Evolutionary conservation across 371 early-diverging fungal genomes (phyloP).

Genomic region (Chytridiales sp.): DNA sequence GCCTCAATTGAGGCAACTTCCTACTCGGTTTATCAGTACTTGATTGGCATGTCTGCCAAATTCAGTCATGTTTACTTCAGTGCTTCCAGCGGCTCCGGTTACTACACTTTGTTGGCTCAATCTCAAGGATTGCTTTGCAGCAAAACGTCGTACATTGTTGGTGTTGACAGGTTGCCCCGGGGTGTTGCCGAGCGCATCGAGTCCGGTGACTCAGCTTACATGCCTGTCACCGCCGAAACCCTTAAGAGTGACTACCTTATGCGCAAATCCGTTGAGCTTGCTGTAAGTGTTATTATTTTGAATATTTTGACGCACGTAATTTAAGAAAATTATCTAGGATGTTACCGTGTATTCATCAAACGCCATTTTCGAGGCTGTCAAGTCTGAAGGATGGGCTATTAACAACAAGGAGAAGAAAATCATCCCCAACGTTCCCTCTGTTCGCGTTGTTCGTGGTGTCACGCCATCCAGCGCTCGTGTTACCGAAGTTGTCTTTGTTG

Average conservation of each 20-base stretch:
- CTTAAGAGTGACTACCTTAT: constrained; percentile 28
- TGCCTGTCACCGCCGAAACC: constrained; percentile 16
- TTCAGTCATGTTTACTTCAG: constrained; percentile 32
- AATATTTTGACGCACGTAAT: too few species aligned
- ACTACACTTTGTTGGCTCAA: constrained; percentile 34
- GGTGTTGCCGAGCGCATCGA: constrained; percentile 18
- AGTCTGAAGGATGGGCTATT: constrained; percentile 14
- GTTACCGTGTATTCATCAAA: constrained; percentile 27
- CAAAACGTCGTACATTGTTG: constrained; percentile 25
- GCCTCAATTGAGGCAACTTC: constrained; percentile 18
- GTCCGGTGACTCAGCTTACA: constrained; percentile 17
- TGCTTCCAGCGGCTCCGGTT: constrained; percentile 24
- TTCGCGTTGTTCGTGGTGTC: too few species aligned
- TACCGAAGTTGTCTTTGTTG: constrained; percentile 35
- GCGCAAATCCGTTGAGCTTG: constrained; percentile 29
- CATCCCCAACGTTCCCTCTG: constrained; percentile 9
- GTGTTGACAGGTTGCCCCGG: constrained; percentile 19
- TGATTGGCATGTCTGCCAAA: not conserved
- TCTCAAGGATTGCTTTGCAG: constrained; percentile 29
- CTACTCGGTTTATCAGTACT: constrained; percentile 30
- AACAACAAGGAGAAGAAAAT: constrained; percentile 1
- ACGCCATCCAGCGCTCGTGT: constrained; percentile 4
- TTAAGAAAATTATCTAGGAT: constrained; percentile 20
- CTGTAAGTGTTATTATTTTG: constrained; percentile 29
- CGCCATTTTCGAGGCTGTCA: constrained; percentile 15